These are phyloP conservation scores for Phaeophleospora eucalypticola DNA, from an alignment of 2,329 filamentous ascomycete species.

Conservation along the genomic window DNA sequence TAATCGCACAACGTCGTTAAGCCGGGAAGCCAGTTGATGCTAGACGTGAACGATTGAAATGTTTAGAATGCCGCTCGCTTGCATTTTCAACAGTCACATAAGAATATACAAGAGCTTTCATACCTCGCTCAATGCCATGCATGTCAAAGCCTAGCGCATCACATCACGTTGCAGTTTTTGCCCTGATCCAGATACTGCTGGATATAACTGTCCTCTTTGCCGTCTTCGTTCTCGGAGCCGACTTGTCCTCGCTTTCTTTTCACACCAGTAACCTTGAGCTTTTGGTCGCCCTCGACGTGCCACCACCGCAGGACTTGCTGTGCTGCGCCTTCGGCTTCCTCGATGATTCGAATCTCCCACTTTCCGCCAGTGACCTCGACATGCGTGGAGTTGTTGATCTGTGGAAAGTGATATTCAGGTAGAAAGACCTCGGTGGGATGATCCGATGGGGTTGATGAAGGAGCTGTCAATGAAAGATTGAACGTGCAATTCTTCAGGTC, in stretches of 20 bases:
- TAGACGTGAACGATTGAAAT: too few species aligned
- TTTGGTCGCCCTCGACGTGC: conserved; percentile 83
- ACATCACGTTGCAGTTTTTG: conserved; percentile 44
- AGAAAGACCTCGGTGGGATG: conserved; percentile 78
- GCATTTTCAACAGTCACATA: too few species aligned
- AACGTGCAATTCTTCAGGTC: conserved; percentile 77
- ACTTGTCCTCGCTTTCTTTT: conserved; percentile 52
- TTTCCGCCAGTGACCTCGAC: conserved; percentile 80
- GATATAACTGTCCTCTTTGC: conserved; percentile 70
- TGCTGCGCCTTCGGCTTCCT: conserved; percentile 56
- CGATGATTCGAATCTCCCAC: conserved; percentile 77
- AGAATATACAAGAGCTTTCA: not conserved
- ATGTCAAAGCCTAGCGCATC: not conserved
- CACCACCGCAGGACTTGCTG: conserved; percentile 85
- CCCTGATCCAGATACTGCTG: conserved; percentile 52
- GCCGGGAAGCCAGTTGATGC: too few species aligned
- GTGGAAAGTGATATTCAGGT: conserved; percentile 88
- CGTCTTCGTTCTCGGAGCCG: conserved; percentile 38
- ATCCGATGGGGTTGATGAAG: conserved; percentile 57
- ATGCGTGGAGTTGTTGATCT: conserved; percentile 54
- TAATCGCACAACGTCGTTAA: not conserved
- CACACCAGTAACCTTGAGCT: conserved; percentile 69
- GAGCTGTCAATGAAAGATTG: conserved; percentile 63
- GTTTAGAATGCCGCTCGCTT: too few species aligned
- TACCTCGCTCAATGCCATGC: not conserved